phyloP scores from a whole-genome alignment of 768 basidiomycete species.

The Lepiota brunneoincarnata region DNA sequence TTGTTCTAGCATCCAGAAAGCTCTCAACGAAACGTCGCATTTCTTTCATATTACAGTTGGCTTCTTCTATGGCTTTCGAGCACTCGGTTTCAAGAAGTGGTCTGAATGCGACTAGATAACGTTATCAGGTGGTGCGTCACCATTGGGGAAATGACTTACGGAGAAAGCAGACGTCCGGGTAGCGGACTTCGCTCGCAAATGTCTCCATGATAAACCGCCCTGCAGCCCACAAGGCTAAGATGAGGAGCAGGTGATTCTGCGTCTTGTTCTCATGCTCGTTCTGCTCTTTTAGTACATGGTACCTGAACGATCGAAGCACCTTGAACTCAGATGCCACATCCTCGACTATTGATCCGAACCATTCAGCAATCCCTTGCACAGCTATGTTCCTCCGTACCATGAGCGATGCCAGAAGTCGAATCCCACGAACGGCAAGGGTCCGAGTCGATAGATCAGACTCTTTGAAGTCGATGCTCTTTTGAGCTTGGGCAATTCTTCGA shows the following conservation, averaged over 20 bases:
- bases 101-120: slow-evolving; percentile 4
- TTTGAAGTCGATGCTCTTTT: slow-evolving; percentile 4
- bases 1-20: slow-evolving; percentile 2
- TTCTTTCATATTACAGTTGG: slow-evolving; percentile 1
- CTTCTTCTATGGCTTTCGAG: slow-evolving; percentile 6
- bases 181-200: slow-evolving; percentile 1
- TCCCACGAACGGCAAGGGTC: slow-evolving; percentile 5
- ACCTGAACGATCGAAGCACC: neutral
- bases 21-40: slow-evolving; percentile 11
- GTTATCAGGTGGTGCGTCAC: neutral
- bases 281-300: neutral
- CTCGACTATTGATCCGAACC: neutral
- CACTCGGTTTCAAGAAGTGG: slow-evolving; percentile 9
- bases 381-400: neutral
- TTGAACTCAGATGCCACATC: neutral
- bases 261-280: neutral
- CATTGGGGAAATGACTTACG: neutral
- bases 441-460: slow-evolving; percentile 7
- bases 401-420: slow-evolving; percentile 2
- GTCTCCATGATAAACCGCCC: slow-evolving; percentile 7
- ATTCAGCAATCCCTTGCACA: slow-evolving; percentile 4
- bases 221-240: slow-evolving; percentile 8
- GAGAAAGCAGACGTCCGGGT: slow-evolving; percentile 8
- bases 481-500: slow-evolving; percentile 2
- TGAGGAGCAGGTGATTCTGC: neutral